Evolutionary conservation across 2,329 filamentous ascomycete species (phyloP).

Genomic region (Aspergillus sojae): DNA sequence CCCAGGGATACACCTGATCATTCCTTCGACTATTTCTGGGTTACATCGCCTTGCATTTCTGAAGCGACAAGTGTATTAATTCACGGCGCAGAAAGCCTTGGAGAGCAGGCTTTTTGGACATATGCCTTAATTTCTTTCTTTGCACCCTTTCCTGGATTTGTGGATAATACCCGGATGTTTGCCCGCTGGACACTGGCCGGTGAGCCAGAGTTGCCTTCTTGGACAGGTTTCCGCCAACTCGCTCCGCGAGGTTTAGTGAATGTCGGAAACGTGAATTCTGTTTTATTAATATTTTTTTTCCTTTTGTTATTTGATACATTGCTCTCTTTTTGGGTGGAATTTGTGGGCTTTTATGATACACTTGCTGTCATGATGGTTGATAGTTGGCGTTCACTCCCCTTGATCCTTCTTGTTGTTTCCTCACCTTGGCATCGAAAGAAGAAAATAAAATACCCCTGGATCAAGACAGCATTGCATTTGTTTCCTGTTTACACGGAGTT

Average conservation of each 20-base stretch:
- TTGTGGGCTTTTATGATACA: slow-evolving; percentile 11
- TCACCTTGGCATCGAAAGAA: slow-evolving; percentile 15
- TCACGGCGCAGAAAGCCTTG: slow-evolving; percentile 17
- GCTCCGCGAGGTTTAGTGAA: slow-evolving; percentile 6
- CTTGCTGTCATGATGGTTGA: slow-evolving; percentile 4
- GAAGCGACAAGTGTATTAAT: slow-evolving; percentile 23
- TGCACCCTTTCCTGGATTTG: slow-evolving; percentile 14
- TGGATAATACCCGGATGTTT: slow-evolving; percentile 14
- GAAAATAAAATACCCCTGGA: slow-evolving; percentile 24
- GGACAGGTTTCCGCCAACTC: slow-evolving; percentile 11
- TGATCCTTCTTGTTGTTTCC: background rate
- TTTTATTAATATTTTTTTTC: slow-evolving; percentile 17
- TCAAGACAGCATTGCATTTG: slow-evolving; percentile 19
- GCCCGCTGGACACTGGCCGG: background rate
- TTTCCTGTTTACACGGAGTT: slow-evolving; percentile 12
- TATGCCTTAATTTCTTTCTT: slow-evolving; percentile 22
- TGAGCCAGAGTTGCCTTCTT: slow-evolving; percentile 10
- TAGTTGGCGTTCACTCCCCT: slow-evolving; percentile 9
- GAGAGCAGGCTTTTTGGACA: slow-evolving; percentile 23
- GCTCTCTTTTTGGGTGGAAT: slow-evolving; percentile 8
- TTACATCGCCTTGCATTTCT: slow-evolving; percentile 17
- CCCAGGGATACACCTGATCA: background rate
- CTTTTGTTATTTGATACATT: background rate
- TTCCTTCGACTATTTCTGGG: slow-evolving; percentile 12
- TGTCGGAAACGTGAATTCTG: slow-evolving; percentile 11